phyloP scores from a whole-genome alignment of 1,139 yeast species.

The Geotrichum bryndzae region DNA sequence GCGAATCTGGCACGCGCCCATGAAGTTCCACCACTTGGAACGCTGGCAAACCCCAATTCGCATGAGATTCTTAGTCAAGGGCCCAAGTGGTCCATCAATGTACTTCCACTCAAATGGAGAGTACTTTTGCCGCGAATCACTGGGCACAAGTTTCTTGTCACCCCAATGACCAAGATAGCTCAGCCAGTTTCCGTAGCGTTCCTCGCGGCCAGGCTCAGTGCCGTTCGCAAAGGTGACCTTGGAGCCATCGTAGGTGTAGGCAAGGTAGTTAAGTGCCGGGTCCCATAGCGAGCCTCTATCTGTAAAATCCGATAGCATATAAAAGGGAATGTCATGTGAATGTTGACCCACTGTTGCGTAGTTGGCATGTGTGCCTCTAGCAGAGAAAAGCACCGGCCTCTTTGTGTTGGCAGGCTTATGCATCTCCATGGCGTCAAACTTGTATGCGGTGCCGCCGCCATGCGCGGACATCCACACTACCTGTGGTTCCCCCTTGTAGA shows the following conservation, averaged over 20 bases:
- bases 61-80: slow-evolving; percentile 66
- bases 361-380: slow-evolving; percentile 95
- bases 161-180: slow-evolving; percentile 87
- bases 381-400: slow-evolving; percentile 77
- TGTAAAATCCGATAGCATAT: slow-evolving; percentile 84
- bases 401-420: slow-evolving; percentile 27
- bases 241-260: slow-evolving; percentile 68
- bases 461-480: slow-evolving; percentile 98
- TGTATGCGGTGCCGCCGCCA: slow-evolving; percentile 92
- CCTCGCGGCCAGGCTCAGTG: slow-evolving; percentile 50
- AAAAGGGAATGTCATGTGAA: slow-evolving; percentile 89
- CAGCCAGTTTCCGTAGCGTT: slow-evolving; percentile 70
- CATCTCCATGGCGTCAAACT: slow-evolving; percentile 69
- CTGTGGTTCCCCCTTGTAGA: slow-evolving; percentile 73
- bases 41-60: slow-evolving; percentile 74
- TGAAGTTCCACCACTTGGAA: slow-evolving; percentile 74
- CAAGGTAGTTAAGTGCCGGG: slow-evolving; percentile 73
- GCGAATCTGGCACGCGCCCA: slow-evolving; percentile 72
- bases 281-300: slow-evolving; percentile 96
- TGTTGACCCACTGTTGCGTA: slow-evolving; percentile 96
- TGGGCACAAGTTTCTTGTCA: slow-evolving; percentile 57
- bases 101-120: slow-evolving; percentile 86
- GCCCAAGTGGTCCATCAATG: slow-evolving; percentile 91
- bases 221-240: slow-evolving; percentile 39
- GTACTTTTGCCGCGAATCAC: slow-evolving; percentile 75